Percentiles rank a stretch among this genome's conserved stretches.
Conservation (phyloP, 139 green algal genomes). For the Limnomonas spitsbergensis region DNA sequence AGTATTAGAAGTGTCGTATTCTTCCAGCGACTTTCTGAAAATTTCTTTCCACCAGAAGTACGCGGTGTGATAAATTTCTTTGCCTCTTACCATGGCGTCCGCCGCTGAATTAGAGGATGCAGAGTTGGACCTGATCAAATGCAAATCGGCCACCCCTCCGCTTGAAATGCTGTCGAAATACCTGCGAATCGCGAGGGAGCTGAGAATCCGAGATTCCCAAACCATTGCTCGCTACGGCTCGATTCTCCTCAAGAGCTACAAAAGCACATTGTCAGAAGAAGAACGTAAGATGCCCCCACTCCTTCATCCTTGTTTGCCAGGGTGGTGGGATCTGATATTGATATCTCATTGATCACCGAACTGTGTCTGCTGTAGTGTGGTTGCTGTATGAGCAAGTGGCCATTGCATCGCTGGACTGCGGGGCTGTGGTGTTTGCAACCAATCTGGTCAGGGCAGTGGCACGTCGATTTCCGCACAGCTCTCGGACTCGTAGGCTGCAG, state of each 20-base stretch:
- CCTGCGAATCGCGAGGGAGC: conserved; percentile 49
- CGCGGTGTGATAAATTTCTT: too few relatives aligned
- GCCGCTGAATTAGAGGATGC: neutral
- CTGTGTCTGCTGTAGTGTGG: too few relatives aligned
- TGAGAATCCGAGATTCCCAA: conserved; percentile 53
- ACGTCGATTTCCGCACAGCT: conserved; percentile 64
- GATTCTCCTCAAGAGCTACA: conserved; percentile 50
- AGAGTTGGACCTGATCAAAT: conserved; percentile 6
- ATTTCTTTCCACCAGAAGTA: too few relatives aligned
- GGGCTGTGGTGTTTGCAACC: conserved; percentile 49
- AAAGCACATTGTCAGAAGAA: conserved; percentile 39
- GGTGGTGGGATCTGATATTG: neutral
- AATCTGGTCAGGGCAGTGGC: conserved; percentile 55
- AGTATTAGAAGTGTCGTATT: too few relatives aligned
- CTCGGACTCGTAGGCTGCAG: conserved; percentile 60
- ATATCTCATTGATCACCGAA: too few relatives aligned
- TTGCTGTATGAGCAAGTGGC: conserved; percentile 78
- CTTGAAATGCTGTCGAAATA: neutral
- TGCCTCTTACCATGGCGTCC: too few relatives aligned
- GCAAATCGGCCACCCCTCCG: neutral
- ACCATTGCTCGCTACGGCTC: conserved; percentile 55
- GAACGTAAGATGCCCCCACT: conserved; percentile 54
- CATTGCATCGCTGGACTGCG: conserved; percentile 62
- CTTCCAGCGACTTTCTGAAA: too few relatives aligned
- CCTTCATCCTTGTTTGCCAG: neutral